Percentiles rank a stretch among this genome's conserved stretches.
Evolutionary conservation across 345 rosid genomes (phyloP).

Genomic region (Rhodamnia rubescens): DNA sequence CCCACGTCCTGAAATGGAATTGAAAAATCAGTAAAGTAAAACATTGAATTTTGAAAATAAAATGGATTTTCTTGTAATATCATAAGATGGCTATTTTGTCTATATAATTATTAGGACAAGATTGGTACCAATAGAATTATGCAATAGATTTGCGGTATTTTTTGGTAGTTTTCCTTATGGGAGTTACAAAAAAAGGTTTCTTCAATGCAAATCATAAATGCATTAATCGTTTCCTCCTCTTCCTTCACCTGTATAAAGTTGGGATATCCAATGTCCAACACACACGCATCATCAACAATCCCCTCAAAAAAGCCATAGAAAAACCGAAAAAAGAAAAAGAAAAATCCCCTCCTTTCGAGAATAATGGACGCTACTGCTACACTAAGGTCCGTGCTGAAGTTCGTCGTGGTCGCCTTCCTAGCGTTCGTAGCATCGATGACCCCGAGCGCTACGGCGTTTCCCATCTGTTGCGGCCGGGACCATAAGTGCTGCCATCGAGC

Average conservation of each 20-base stretch:
- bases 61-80: background rate
- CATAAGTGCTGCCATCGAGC: background rate
- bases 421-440: background rate
- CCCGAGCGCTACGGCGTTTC: background rate
- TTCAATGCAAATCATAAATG: background rate
- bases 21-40: no score
- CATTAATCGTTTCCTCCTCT: background rate
- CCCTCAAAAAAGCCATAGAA: background rate
- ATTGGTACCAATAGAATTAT: no score
- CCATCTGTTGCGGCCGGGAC: background rate
- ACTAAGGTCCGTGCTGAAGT: background rate
- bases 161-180: background rate
- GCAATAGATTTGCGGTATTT: no score
- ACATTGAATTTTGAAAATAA: no score
- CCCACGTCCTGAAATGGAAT: no score
- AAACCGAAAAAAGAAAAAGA: accelerated
- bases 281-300: background rate
- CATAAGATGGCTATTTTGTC: background rate
- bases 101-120: background rate
- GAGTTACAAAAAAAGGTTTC: background rate
- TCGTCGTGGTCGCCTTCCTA: background rate
- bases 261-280: background rate
- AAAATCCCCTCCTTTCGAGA: background rate
- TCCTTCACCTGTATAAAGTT: background rate
- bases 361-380: background rate